These are phyloP conservation scores for Neonectria coccinea DNA, from an alignment of 2,329 filamentous ascomycete species.

Conservation along the genomic window DNA sequence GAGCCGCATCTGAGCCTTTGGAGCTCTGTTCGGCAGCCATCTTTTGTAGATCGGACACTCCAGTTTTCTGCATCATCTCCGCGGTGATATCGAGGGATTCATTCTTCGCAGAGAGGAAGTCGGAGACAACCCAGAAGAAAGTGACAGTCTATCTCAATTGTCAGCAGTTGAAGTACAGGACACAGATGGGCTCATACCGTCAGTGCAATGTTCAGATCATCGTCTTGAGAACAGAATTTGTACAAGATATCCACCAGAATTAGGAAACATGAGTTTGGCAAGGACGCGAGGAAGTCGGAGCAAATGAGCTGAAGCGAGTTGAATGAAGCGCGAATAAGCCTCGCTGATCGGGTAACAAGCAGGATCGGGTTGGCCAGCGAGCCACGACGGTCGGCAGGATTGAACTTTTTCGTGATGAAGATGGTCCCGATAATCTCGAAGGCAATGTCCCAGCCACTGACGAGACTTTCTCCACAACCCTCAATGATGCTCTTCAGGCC, in stretches of 20 bases:
- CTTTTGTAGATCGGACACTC: conserved; percentile 63
- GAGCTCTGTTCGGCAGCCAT: conserved; percentile 70
- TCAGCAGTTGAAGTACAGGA: conserved; percentile 17
- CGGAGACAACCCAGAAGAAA: conserved; percentile 95
- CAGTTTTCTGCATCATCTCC: conserved; percentile 64
- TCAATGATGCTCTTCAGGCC: conserved; percentile 86
- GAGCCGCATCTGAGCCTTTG: conserved; percentile 73
- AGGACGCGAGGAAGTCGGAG: conserved; percentile 87
- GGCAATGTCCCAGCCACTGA: conserved; percentile 85
- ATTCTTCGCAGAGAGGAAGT: conserved; percentile 78
- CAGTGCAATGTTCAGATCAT: conserved; percentile 94
- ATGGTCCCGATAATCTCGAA: conserved; percentile 89
- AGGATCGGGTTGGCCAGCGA: conserved; percentile 47
- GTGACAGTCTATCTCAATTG: conserved; percentile 77
- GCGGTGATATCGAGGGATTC: conserved; percentile 69
- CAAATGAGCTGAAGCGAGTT: conserved; percentile 91
- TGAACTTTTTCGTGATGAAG: conserved; percentile 65
- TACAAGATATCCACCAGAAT: conserved; percentile 88
- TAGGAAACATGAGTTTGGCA: conserved; percentile 77
- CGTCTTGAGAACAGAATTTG: conserved; percentile 87
- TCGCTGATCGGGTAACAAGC: conserved; percentile 71
- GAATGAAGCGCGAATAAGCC: conserved; percentile 87
- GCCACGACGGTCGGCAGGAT: conserved; percentile 50
- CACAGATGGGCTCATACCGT: conserved; percentile 68
- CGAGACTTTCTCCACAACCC: conserved; percentile 85